These are phyloP conservation scores for Durio zibethinus DNA, from an alignment of 345 rosid genomes.

Conservation along the genomic window DNA sequence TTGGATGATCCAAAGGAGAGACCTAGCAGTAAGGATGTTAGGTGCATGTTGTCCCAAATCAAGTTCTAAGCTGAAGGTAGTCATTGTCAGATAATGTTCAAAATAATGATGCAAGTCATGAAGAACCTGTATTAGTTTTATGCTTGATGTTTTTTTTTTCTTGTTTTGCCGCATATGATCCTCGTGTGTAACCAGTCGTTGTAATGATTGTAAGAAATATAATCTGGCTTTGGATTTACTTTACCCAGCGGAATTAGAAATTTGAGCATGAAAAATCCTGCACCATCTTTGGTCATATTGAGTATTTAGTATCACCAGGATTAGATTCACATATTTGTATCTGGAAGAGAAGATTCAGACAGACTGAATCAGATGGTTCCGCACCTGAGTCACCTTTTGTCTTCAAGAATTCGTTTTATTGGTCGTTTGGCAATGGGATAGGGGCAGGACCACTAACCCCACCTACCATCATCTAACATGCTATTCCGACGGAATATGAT, in stretches of 20 bases:
- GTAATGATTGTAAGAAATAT: conserved; percentile 2
- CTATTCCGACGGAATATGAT: background rate
- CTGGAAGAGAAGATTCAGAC: background rate
- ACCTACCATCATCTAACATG: background rate
- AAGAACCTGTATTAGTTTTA: background rate
- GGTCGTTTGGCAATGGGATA: background rate
- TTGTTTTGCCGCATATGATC: background rate
- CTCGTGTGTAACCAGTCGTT: background rate
- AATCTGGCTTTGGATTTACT: background rate
- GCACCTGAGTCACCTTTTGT: background rate
- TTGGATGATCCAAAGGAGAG: conserved; percentile 75
- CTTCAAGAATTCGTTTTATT: background rate
- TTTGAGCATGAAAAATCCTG: background rate
- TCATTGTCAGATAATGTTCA: background rate
- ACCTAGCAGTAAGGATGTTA: conserved; percentile 76
- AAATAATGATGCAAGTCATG: background rate
- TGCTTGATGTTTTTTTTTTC: no score
- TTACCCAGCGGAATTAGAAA: background rate
- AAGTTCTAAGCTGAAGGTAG: conserved; percentile 18
- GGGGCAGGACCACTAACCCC: background rate
- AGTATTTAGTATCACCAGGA: background rate
- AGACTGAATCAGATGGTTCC: background rate
- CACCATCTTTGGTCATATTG: background rate
- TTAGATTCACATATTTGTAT: background rate
- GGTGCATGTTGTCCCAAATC: conserved; percentile 80